phyloP scores from a whole-genome alignment of 192 early-diverging fungal species.

The Chytriomyces confervae region DNA sequence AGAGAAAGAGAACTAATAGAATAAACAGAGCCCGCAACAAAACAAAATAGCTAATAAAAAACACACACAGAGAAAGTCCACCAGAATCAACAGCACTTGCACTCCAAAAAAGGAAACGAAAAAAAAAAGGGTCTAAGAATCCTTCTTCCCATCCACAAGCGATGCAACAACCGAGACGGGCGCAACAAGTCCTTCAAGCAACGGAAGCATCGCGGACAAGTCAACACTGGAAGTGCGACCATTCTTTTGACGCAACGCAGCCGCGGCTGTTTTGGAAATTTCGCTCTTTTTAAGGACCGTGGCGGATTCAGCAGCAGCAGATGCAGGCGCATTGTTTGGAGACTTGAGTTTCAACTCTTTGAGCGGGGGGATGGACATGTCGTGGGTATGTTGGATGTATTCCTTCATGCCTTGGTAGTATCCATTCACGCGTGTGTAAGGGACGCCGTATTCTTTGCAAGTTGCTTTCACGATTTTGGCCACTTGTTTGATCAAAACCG shows the following conservation, averaged over 20 bases:
- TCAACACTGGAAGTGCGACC: not conserved
- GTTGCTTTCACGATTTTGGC: not conserved
- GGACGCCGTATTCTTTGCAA: constrained; percentile 7
- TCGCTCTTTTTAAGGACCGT: not conserved
- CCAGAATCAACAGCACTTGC: not conserved
- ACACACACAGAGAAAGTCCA: not conserved
- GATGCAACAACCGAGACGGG: not conserved
- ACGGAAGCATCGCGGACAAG: not conserved
- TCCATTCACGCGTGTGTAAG: constrained; percentile 20
- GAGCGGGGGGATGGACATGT: not conserved
- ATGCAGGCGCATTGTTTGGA: not conserved
- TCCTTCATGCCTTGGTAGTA: constrained; percentile 24
- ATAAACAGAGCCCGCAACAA: not conserved
- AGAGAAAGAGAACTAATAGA: not conserved
- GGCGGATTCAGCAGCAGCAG: not conserved
- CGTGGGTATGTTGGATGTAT: constrained; percentile 6
- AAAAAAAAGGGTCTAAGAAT: not conserved
- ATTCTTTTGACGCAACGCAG: not conserved
- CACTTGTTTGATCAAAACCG: not conserved
- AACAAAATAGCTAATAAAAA: not conserved
- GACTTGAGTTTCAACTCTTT: not conserved
- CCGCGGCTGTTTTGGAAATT: not conserved
- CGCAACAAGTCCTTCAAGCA: not conserved
- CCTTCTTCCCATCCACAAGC: constrained; percentile 1
- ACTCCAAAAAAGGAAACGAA: not conserved